Evolutionary conservation across 257 asterid species (phyloP), one percentile per base, ranked within the genome.

Genomic region (Anisodus tanguticus): DNA sequence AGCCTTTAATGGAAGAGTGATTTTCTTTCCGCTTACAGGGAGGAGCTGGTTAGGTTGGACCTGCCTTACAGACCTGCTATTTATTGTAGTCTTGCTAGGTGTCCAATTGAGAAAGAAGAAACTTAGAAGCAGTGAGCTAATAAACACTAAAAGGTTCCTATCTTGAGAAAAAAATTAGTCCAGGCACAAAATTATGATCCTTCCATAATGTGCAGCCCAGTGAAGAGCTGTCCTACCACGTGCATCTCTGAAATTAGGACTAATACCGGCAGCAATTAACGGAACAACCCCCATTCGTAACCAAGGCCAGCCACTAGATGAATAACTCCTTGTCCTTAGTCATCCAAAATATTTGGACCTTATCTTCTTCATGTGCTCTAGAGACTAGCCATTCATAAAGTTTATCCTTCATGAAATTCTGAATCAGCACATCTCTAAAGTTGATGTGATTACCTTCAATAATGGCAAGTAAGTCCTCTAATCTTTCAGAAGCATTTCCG

Each of bases 161-260:
- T 72, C 11, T 72, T 10, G 41, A 72, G 41, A 15, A 19, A 45
- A 31, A 22, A 49, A 72, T 47, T 45, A 47, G 41, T 69, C 19
- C 80, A 47, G 80, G 26, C 10, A 72, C 19, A 47, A 47, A 72
- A 5, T 74, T 22, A 22, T 74, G 60, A 74, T 74, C 89, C 89
- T 87, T 43, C 88, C 88, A 85, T 64, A 62, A 68, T 26, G 67
- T 35, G 90, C 62, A 7, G 90, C 90, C 88, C 90, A 87, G 84
- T 85, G 86, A 83, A 87, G 90, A 60, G 90, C 69, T 41, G 88
- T 85, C 86, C 88, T 82, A n/a, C 90, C 90, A 59, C 15, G 80
- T 86, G 69, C 76, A 85, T 87, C 90, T 79, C 90, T 79, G 67
- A 87, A 87, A 85, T 87, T 83, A 58, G 84, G 82, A 79, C 80